Conservation (phyloP, 345 rosid species). For the Dimocarpus longan region DNA sequence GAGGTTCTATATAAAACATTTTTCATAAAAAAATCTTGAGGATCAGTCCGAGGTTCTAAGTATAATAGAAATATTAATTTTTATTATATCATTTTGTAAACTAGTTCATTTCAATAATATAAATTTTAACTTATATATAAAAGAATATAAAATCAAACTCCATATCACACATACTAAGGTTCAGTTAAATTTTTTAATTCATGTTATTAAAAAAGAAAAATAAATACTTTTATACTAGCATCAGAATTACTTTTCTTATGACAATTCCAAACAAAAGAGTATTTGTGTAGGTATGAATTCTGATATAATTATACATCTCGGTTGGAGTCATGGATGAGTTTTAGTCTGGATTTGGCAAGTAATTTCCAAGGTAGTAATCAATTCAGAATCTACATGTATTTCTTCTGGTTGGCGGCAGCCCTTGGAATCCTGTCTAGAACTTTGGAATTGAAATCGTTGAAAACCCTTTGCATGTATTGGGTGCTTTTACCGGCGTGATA, state of each 20-base stretch:
- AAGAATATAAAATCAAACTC: no score
- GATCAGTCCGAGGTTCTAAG: no score
- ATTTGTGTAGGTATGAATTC: neutral
- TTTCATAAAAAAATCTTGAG: no score
- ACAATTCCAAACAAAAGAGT: neutral
- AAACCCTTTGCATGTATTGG: constrained; percentile 32
- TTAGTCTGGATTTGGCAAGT: neutral
- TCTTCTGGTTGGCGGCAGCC: constrained; percentile 34
- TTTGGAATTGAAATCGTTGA: constrained; percentile 39
- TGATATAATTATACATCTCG: neutral
- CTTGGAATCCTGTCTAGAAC: constrained; percentile 55
- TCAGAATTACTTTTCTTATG: neutral
- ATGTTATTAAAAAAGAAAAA: no score
- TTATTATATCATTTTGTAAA: no score
- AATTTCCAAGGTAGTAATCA: neutral
- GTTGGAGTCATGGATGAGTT: neutral
- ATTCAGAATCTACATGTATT: neutral
- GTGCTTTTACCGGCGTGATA: constrained; percentile 42
- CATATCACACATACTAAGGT: no score
- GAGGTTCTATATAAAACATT: no score
- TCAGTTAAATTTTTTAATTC: no score
- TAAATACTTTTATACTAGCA: neutral
- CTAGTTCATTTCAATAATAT: no score
- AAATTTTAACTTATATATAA: no score
- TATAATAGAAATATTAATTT: no score